These are phyloP conservation scores for Perkinsela sp. DNA, from an alignment of 208 protist species.

Conservation along the genomic window DNA sequence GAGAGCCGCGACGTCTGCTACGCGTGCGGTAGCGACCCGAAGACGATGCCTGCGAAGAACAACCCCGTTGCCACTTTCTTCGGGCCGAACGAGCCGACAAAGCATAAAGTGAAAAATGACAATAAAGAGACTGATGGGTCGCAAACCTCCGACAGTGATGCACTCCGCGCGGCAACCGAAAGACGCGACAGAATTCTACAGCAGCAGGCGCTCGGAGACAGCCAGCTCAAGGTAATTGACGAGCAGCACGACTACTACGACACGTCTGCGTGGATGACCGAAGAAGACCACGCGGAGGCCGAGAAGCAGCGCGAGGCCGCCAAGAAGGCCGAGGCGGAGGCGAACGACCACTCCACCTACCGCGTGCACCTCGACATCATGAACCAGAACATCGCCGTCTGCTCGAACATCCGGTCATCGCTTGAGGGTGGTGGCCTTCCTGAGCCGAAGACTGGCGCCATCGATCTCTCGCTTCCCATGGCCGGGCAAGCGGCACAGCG, in stretches of 20 bases:
- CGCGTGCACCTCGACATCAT: slow-evolving; percentile 42
- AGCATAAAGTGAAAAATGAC: slow-evolving; percentile 38
- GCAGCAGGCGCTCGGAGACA: slow-evolving; percentile 26
- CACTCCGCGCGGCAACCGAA: slow-evolving; percentile 26
- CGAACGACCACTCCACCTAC: slow-evolving; percentile 20
- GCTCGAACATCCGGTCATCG: slow-evolving; percentile 6
- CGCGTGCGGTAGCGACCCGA: slow-evolving; percentile 31
- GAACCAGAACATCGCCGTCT: slow-evolving; percentile 24
- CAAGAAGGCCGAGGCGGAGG: slow-evolving; percentile 21
- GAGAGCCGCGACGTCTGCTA: slow-evolving; percentile 44
- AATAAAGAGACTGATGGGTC: slow-evolving; percentile 34
- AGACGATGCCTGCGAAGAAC: slow-evolving; percentile 26
- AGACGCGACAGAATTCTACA: slow-evolving; percentile 33
- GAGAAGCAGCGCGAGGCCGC: slow-evolving; percentile 17
- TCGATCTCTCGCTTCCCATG: background rate
- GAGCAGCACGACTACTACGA: slow-evolving; percentile 40
- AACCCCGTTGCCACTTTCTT: background rate
- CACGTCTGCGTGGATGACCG: slow-evolving; percentile 33
- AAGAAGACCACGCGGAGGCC: slow-evolving; percentile 19
- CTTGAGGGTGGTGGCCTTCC: background rate
- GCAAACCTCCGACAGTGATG: slow-evolving; percentile 14
- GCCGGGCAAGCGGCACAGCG: background rate
- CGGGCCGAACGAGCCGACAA: no score
- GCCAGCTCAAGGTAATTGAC: slow-evolving; percentile 47
- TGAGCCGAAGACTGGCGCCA: background rate